Percentiles rank a stretch among this genome's conserved stretches.
These are phyloP conservation scores for Posidonia australis DNA, from an alignment of 106 monocot species.

Conservation along the genomic window DNA sequence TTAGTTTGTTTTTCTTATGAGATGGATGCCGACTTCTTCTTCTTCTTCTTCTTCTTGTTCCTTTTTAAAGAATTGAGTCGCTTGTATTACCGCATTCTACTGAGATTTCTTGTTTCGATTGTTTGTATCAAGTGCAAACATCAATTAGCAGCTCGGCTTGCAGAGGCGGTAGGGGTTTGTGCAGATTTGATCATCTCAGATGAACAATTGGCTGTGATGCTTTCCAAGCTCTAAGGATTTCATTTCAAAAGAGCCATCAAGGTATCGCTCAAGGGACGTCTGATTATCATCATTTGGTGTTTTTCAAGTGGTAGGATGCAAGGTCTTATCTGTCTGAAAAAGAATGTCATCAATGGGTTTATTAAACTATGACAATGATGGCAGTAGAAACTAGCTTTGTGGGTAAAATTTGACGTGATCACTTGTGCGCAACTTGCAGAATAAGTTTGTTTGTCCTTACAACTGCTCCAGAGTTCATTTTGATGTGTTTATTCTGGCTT, in stretches of 20 bases:
- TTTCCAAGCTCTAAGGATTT: constrained; percentile 47
- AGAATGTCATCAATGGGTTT: no score
- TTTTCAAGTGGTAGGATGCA: no score
- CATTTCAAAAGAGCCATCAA: background rate
- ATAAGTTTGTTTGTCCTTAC: no score
- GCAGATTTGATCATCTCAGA: constrained; percentile 56
- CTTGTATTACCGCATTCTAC: no score
- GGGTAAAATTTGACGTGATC: no score
- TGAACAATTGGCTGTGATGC: constrained; percentile 70
- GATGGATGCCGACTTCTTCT: background rate
- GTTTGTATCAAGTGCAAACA: constrained; percentile 69
- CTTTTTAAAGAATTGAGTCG: background rate
- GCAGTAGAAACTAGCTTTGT: no score
- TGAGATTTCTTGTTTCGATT: background rate
- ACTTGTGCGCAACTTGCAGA: no score
- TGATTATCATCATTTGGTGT: no score
- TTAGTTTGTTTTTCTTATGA: background rate
- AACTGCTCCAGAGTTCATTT: background rate
- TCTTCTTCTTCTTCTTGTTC: background rate
- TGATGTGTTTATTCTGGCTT: background rate
- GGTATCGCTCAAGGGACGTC: no score
- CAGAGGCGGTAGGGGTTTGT: constrained; percentile 57
- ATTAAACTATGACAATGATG: no score
- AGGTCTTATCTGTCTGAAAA: no score
- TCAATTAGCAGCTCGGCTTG: constrained; percentile 79